Evolutionary conservation across 2,329 filamentous ascomycete species (phyloP), one percentile per base, ranked within the genome.

Genomic region (Hirsutella thompsonii): DNA sequence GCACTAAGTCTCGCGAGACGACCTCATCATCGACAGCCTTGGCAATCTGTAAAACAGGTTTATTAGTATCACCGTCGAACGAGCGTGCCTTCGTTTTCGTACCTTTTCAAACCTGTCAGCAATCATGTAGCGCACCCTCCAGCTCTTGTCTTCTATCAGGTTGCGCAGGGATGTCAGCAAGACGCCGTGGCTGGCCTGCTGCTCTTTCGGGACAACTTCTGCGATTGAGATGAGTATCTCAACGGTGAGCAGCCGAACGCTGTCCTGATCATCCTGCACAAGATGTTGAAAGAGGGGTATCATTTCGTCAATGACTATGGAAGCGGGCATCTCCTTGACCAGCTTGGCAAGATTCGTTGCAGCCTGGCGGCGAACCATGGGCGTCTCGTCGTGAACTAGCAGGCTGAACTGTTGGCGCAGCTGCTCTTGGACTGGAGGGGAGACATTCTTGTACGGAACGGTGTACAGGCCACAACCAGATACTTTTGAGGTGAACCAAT

Each of bases 401-500:
- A 85, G 79, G 45, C 84, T 81, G 54, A 96, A 98, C 57, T 95
- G 87, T 63, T 90, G 82, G 57, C 92, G 79, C 44, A 98, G 80
- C 53, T 81, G 82, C 67, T 94, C 87, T 67, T 98, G 92, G 51
- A 89, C 79, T n/a, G 80, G 74, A 39, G 82, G 75, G 42, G 87
- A 83, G 45, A 92, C 87, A 70, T 93, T 94, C 55, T 81, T 83
- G 71, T 98, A 98, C 49, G 92, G 90, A 38, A 81, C 78, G 60
- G 85, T 92, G 70, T 90, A 98, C 47, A 98, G 82, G 47, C 92
- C 92, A 49, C 90, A 94, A 47, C 90, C 92, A 26, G 92, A 98
- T 49, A 98, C 92, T 69, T 96, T 98, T 49, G 92, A 96, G 43
- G 92, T 98, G 66, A 98, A 98, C 92, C 92, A 98, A 68, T 98